These are phyloP conservation scores for Amphichorda felina DNA, from an alignment of 2,329 filamentous ascomycete genomes.

Conservation along the genomic window DNA sequence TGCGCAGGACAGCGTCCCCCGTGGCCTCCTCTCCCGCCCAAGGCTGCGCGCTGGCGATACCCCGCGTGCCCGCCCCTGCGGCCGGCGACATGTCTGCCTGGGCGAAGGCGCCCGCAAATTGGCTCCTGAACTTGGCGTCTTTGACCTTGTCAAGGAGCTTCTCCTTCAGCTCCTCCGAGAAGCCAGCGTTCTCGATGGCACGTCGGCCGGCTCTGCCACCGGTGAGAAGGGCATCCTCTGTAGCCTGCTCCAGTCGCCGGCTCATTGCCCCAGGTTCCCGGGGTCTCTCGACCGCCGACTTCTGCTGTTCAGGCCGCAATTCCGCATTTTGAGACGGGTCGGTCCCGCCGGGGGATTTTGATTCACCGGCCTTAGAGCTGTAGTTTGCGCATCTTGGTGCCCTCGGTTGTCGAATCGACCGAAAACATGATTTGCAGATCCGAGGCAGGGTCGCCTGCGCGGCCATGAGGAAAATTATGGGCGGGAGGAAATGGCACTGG, in stretches of 20 bases:
- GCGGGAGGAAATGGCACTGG: no score
- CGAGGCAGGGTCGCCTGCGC: no score
- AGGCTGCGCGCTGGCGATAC: slow-evolving; percentile 49
- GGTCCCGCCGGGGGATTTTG: no score
- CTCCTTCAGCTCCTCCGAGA: slow-evolving; percentile 50
- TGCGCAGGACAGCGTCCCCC: slow-evolving; percentile 69
- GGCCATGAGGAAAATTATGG: no score
- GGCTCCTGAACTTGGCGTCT: slow-evolving; percentile 38
- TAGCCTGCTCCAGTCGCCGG: slow-evolving; percentile 47
- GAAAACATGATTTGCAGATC: no score
- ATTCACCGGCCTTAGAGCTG: no score
- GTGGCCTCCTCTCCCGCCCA: slow-evolving; percentile 72
- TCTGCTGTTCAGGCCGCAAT: neutral
- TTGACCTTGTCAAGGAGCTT: slow-evolving; percentile 44
- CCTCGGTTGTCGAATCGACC: neutral
- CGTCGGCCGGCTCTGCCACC: slow-evolving; percentile 47
- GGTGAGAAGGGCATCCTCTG: slow-evolving; percentile 47
- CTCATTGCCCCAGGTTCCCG: slow-evolving; percentile 33
- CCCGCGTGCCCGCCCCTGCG: slow-evolving; percentile 55
- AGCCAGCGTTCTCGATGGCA: slow-evolving; percentile 49
- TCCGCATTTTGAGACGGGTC: no score
- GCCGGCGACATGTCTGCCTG: slow-evolving; percentile 36
- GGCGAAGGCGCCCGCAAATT: slow-evolving; percentile 35
- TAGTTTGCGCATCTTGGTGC: no score
- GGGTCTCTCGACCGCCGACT: neutral